A percentile compares a stretch with the other conserved stretches of the same genome.
Conservation (phyloP, 2,329 filamentous ascomycete genomes). For the Diplodia intermedia region DNA sequence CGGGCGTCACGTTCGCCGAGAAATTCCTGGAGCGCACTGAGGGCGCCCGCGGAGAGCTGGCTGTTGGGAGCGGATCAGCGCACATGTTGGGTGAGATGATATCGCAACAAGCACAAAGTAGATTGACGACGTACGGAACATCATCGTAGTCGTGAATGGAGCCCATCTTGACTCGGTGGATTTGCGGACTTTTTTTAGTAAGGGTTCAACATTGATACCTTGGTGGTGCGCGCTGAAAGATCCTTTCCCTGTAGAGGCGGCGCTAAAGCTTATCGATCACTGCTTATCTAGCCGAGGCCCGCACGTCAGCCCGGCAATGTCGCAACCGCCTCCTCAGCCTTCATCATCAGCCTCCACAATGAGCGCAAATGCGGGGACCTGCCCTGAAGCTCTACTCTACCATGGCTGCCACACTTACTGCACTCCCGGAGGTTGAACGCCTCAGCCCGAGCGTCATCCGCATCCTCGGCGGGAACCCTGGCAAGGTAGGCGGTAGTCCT, state of each 20-base stretch:
- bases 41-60: constrained; percentile 68
- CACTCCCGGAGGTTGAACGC: constrained; percentile 74
- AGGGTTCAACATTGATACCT: constrained; percentile 23
- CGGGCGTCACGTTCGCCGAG: constrained; percentile 74
- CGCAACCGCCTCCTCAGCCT: constrained; percentile 18
- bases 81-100: not conserved
- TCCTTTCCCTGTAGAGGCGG: not conserved
- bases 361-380: not conserved
- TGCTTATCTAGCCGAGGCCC: constrained; percentile 25
- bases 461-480: constrained; percentile 88
- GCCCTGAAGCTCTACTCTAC: constrained; percentile 1
- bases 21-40: constrained; percentile 76
- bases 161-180: constrained; percentile 16
- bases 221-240: constrained; percentile 23
- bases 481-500: constrained; percentile 68
- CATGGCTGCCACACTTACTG: constrained; percentile 20
- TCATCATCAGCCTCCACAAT: constrained; percentile 19
- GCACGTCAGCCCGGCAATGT: constrained; percentile 2
- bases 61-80: constrained; percentile 47
- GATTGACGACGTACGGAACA: constrained; percentile 41
- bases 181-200: constrained; percentile 1
- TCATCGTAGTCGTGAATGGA: constrained; percentile 43
- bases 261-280: constrained; percentile 5
- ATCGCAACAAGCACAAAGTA: not conserved
- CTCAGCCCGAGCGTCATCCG: constrained; percentile 80